Conservation (phyloP, 208 protist genomes). For the Endotrypanum monterogeii region DNA sequence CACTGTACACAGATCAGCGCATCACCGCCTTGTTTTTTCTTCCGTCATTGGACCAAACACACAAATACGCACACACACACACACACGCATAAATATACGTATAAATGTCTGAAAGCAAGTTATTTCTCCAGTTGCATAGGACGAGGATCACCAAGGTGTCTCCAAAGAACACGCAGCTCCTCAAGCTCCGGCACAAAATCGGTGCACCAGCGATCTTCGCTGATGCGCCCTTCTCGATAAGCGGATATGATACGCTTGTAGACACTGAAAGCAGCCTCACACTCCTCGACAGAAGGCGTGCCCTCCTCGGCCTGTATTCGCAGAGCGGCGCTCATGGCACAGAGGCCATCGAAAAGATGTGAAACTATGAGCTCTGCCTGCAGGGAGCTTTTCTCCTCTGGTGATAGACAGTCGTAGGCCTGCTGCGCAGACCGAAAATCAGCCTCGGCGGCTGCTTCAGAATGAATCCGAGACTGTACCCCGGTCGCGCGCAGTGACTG, state of each 20-base stretch:
- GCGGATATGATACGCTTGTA: slow-evolving; percentile 33
- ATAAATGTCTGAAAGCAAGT: no score
- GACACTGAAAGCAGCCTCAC: slow-evolving; percentile 43
- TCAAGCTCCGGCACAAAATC: slow-evolving; percentile 57
- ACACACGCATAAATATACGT: background rate
- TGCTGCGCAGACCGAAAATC: slow-evolving; percentile 20
- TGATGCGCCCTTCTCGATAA: slow-evolving; percentile 16
- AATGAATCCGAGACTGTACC: slow-evolving; percentile 18
- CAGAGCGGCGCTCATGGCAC: slow-evolving; percentile 53
- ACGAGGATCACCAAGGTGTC: slow-evolving; percentile 32
- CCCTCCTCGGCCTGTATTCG: slow-evolving; percentile 43
- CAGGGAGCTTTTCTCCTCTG: slow-evolving; percentile 27
- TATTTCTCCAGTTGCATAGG: slow-evolving; percentile 12
- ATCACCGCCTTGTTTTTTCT: background rate
- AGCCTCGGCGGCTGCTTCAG: slow-evolving; percentile 13
- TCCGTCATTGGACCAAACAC: background rate
- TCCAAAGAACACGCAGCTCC: slow-evolving; percentile 50
- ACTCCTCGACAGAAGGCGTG: slow-evolving; percentile 21
- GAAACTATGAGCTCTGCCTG: slow-evolving; percentile 21
- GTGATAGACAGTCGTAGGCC: slow-evolving; percentile 30
- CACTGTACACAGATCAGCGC: background rate
- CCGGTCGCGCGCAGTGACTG: slow-evolving; percentile 44
- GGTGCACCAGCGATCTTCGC: slow-evolving; percentile 37
- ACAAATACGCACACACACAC: background rate
- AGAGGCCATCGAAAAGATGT: slow-evolving; percentile 64